phyloP scores from a whole-genome alignment of 2,329 filamentous ascomycete genomes.

The Elsinoe fawcettii region DNA sequence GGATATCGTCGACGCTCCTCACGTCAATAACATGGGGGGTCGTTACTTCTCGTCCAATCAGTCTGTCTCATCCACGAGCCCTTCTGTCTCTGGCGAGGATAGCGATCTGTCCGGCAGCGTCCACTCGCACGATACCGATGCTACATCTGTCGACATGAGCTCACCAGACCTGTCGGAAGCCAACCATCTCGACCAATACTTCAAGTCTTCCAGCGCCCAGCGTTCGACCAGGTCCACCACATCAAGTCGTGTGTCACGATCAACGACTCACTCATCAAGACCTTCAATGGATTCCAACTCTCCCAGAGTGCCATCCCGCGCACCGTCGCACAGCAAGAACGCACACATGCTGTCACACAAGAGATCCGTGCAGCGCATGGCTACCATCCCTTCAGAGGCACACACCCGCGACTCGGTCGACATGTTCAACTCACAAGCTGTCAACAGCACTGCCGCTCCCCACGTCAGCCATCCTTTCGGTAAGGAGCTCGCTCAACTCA shows the following conservation, averaged over 20 bases:
- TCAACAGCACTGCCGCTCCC: conserved; percentile 30
- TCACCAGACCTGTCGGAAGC: conserved; percentile 38
- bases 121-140: conserved; percentile 61
- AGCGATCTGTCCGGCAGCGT: conserved; percentile 54
- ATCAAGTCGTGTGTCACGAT: conserved; percentile 22
- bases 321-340: conserved; percentile 83
- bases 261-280: conserved; percentile 53
- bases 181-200: conserved; percentile 52
- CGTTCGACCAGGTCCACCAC: conserved; percentile 20
- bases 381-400: conserved; percentile 40
- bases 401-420: conserved; percentile 43
- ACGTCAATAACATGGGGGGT: conserved; percentile 22
- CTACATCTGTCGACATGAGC: conserved; percentile 44
- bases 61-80: conserved; percentile 35
- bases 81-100: conserved; percentile 56
- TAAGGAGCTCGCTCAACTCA: conserved; percentile 81
- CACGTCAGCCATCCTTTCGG: conserved; percentile 68
- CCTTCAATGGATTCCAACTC: conserved; percentile 40
- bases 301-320: conserved; percentile 67
- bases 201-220: conserved; percentile 40
- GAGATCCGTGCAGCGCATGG: conserved; percentile 48
- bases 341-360: conserved; percentile 68
- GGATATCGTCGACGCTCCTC: conserved; percentile 49
- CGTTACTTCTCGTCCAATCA: conserved; percentile 22
- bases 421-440: conserved; percentile 30